Base-by-base conservation (phyloP, 2,329 filamentous ascomycete species). In the Colletotrichum falcatum region DNA sequence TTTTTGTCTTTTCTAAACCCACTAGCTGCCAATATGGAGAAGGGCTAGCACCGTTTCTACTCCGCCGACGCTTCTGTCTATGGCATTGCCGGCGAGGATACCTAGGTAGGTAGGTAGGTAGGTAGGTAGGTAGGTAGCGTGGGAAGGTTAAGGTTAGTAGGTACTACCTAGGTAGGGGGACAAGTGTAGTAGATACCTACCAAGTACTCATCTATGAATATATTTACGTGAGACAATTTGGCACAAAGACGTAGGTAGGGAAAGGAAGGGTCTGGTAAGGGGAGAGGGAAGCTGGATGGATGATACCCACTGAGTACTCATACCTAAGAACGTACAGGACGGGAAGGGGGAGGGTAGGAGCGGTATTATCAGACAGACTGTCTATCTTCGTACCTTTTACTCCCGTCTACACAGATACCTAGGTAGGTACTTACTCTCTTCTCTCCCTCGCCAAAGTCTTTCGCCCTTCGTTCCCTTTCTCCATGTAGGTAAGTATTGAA, bases 41-140 rank as follows among this genome's bases (percentile, higher is more conserved):
- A 18, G 39, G 12, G 6, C 46, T 16, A 26, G 30, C 39, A 65
- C 37, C 28, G 28, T 58, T 37, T n/a, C 30, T 37, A 42, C 49
- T n/a, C n/a, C 26, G 53, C 39, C 55, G 61, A 58, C 56, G 61
- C 46, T 65, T 65, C 51, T 39, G 61, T 65, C 51, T 9, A 30
- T 44, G 18, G 37, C 9, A 7, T 23, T 58, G 16, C 9, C 51
- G 46, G 33, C 33, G 16, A 23, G 54, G 23, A 9, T 49, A 49
- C 18, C 5, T 35, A 46, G n/a, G n/a, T n/a, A n/a, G n/a, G n/a
- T n/a, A n/a, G n/a, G n/a, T n/a, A n/a, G n/a, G n/a, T n/a, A n/a
- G n/a, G n/a, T n/a, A n/a, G n/a, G n/a, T n/a, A n/a, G n/a, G n/a
- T n/a, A n/a, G n/a, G n/a, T n/a, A n/a, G 42, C n/a, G n/a, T 44